Base-by-base conservation (phyloP, 208 protist species). In the Trypanosoma conorhini region DNA sequence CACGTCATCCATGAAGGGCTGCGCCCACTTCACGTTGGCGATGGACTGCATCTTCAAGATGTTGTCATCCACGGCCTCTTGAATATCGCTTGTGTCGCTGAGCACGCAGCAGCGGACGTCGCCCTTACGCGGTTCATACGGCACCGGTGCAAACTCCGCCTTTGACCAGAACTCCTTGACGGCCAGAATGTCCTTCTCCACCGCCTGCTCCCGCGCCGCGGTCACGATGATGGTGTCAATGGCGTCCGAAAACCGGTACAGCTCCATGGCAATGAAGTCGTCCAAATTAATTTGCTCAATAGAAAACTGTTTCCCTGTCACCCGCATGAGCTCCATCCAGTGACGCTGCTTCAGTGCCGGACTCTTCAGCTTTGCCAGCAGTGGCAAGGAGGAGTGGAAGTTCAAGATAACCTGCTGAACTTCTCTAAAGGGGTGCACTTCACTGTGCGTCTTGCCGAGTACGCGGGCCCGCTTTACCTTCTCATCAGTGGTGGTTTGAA, bases 21-120 rank as follows among this genome's bases (percentile, higher is more conserved):
- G 85, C 0, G 98, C 98, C 90, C 97, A 99, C 76, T 98, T 97
- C 35, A 98, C 97, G 63, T 95, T 97, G 5, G 88, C 87, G 77
- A 99, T 99, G 44, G 93, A 94, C 77, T 99, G 95, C 78, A 99
- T 91, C 74, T 97, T 99, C 68, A 99, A 92, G 56, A 95, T 98
- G 83, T 99, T 98, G 72, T 99, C 99, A 79, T 99, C 99, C 4
- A 99, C 89, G n/a, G 91, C 88, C 73, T 95, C 86, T 69, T 97
- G 91, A 57, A 99, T 98, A 28, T 99, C 98, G 46, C 89, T 92
- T 35, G 96, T 98, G 70, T 96, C 91, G 15, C 91, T 91, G n/a
- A 99, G 91, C 31, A 99, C 83, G 60, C 96, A 76, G 82, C 91
- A 81, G 80, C 96, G 82, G 73, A 89, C 61, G 78, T 92, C 70